These are phyloP conservation scores for Aulographum hederae DNA, from an alignment of 2,329 filamentous ascomycete genomes.

Conservation along the genomic window DNA sequence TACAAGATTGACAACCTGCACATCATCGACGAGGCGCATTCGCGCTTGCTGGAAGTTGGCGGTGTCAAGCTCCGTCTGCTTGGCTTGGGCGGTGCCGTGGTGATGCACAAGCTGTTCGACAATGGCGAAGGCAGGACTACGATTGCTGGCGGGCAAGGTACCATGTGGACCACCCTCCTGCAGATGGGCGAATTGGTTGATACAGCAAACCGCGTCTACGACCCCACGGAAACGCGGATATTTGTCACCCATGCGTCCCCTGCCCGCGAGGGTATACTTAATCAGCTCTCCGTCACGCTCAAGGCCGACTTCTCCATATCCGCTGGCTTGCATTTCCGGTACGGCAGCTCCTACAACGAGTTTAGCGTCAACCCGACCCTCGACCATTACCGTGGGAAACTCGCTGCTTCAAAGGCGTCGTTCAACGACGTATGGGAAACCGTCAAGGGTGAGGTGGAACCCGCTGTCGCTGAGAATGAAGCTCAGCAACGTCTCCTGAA, in stretches of 20 bases:
- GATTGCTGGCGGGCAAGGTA: constrained; percentile 93
- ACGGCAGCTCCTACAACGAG: constrained; percentile 98
- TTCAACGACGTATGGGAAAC: constrained; percentile 99
- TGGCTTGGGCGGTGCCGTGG: constrained; percentile 84
- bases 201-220: constrained; percentile 94
- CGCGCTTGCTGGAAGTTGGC: constrained; percentile 82
- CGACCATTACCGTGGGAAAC: constrained; percentile 95
- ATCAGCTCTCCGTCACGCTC: constrained; percentile 90
- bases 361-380: constrained; percentile 97
- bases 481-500: constrained; percentile 83
- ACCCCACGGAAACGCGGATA: constrained; percentile 89
- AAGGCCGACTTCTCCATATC: constrained; percentile 98
- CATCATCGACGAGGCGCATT: constrained; percentile 96
- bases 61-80: constrained; percentile 91
- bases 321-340: constrained; percentile 92
- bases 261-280: constrained; percentile 86
- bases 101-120: constrained; percentile 99
- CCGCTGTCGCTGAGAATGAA: constrained; percentile 83
- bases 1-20: constrained; percentile 96
- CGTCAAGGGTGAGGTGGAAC: constrained; percentile 87
- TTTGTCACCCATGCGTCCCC: constrained; percentile 96
- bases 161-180: constrained; percentile 97
- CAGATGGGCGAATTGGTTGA: constrained; percentile 98
- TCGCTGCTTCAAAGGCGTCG: constrained; percentile 91
- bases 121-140: constrained; percentile 96